phyloP scores from a whole-genome alignment of 768 basidiomycete species.

The Collybia sordida region DNA sequence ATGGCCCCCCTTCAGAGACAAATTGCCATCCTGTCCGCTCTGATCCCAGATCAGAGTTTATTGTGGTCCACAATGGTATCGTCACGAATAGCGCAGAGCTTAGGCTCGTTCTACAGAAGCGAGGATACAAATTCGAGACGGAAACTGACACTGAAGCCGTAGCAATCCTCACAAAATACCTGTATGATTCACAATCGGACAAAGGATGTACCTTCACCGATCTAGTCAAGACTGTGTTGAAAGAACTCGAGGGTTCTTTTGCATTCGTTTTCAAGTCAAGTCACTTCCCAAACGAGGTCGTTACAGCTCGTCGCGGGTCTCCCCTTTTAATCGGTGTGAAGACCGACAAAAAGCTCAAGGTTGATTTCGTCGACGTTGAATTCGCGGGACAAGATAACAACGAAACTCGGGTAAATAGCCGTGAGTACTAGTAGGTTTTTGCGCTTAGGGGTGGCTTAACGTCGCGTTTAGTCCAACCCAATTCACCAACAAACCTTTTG shows the following conservation, averaged over 20 bases:
- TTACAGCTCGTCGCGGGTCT: slow-evolving; percentile 95
- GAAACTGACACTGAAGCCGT: slow-evolving; percentile 99
- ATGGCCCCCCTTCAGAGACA: slow-evolving; percentile 81
- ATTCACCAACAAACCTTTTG: slow-evolving; percentile 59
- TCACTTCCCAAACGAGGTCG: slow-evolving; percentile 95
- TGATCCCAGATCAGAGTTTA: slow-evolving; percentile 80
- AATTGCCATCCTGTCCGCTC: slow-evolving; percentile 97
- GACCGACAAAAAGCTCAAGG: slow-evolving; percentile 99
- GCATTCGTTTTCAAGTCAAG: slow-evolving; percentile 98
- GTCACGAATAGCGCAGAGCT: slow-evolving; percentile 93
- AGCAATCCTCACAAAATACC: slow-evolving; percentile 93
- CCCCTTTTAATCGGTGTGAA: slow-evolving; percentile 97
- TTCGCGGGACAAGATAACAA: slow-evolving; percentile 72
- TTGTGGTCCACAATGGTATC: slow-evolving; percentile 97
- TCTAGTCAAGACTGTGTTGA: slow-evolving; percentile 92
- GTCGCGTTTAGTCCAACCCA: slow-evolving; percentile 37
- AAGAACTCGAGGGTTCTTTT: slow-evolving; percentile 98
- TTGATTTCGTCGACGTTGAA: slow-evolving; percentile 99
- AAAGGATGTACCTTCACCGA: slow-evolving; percentile 87
- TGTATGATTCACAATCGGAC: slow-evolving; percentile 90
- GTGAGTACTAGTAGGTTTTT: slow-evolving; percentile 29
- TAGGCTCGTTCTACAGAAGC: slow-evolving; percentile 89
- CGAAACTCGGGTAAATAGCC: slow-evolving; percentile 35
- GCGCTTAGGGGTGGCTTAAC: slow-evolving; percentile 5
- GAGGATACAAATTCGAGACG: slow-evolving; percentile 90